Evolutionary conservation across 306 rosid genomes (phyloP), one percentile per base, ranked within the genome.

Genomic region (Glycine tomentella): DNA sequence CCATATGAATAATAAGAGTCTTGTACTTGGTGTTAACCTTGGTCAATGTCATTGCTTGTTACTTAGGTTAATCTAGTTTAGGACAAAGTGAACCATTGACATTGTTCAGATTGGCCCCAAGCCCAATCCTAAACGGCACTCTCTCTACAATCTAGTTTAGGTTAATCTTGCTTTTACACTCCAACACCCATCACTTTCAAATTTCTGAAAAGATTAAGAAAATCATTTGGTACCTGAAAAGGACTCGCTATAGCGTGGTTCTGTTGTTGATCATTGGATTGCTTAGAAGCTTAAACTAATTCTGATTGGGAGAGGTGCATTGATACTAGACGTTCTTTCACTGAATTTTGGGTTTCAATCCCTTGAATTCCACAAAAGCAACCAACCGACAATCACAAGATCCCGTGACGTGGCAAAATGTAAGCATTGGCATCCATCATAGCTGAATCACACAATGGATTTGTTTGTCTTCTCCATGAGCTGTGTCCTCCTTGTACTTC

Each of bases 391-490:
- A 76, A 12, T 5, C 46, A 45, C 79, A 59, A 58, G 31, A 14
- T 62, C 49, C 45, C 33, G 15, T 49, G 15, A 46, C 38, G 61
- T 48, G 50, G 49, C 34, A 36, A 63, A 62, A 63, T 9, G 14
- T 8, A 20, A 48, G 36, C 46, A 46, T 48, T 61, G 58, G 33
- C 48, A 31, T 45, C 34, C 48, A 76, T 50, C 6, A 33, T 49
- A 50, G 51, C 3, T 50, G 81, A 64, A 64, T 76, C 63, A 64
- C 38, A 63, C 34, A 31, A 76, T 64, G 20, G 72, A 36, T 34
- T 50, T 16, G 40, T 36, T 49, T 63, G 40, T 77, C 81, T 48
- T 76, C 49, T n/a, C 15, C 58, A 9, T 25, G n/a, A 76, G 14
- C 46, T n/a, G 33, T 61, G 59, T 31, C 49, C 36, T 62, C 61